Percentiles rank a stretch among this genome's conserved stretches.
phyloP scores from a whole-genome alignment of 2,329 filamentous ascomycete species.

The Daldinia sp. region DNA sequence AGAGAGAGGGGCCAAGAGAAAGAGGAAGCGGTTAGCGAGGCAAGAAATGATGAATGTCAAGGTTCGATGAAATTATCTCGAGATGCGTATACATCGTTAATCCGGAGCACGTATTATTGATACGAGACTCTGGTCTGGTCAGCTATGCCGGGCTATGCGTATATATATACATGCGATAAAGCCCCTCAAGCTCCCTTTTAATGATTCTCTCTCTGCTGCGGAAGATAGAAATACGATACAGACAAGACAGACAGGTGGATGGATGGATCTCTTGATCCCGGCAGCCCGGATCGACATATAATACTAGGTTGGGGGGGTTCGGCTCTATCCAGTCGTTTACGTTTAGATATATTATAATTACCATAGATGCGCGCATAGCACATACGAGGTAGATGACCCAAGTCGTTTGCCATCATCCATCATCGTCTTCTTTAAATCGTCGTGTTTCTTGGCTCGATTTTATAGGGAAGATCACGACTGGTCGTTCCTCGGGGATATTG shows the following conservation, averaged over 20 bases:
- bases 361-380: conserved; percentile 26
- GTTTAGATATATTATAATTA: conserved; percentile 37
- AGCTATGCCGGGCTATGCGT: conserved; percentile 27
- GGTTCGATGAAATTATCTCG: conserved; percentile 34
- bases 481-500: neutral
- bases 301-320: conserved; percentile 23
- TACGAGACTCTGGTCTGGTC: conserved; percentile 4
- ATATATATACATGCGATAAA: conserved; percentile 37
- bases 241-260: too few relatives aligned
- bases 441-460: neutral
- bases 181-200: conserved; percentile 9
- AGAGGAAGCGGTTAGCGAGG: conserved; percentile 15
- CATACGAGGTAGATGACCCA: conserved; percentile 13
- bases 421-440: neutral
- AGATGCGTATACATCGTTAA: conserved; percentile 31
- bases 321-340: conserved; percentile 38
- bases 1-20: conserved; percentile 1
- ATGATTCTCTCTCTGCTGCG: conserved; percentile 9
- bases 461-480: neutral
- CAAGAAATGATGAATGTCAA: conserved; percentile 35
- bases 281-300: conserved; percentile 28
- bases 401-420: conserved; percentile 10
- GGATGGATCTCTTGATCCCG: conserved; percentile 16
- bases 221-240: conserved; percentile 23
- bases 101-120: conserved; percentile 19